Base-by-base conservation (phyloP, 805 yeast genomes). In the Yamadazyma olivae region DNA sequence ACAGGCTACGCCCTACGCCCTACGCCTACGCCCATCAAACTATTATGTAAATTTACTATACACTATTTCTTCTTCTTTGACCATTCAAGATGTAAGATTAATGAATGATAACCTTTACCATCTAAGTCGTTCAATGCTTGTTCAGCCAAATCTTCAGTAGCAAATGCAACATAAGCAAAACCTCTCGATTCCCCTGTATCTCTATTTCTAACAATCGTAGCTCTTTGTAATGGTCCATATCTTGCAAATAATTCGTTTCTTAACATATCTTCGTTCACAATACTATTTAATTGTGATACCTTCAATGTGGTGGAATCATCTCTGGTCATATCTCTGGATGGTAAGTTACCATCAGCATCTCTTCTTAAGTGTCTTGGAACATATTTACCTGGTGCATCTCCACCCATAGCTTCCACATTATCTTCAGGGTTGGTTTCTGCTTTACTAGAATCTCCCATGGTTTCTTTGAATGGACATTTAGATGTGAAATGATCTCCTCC, bases 181-280 rank as follows among this genome's bases (percentile, higher is more conserved):
- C 99, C 99, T 68, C 88, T 84, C 30, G 96, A 85, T 63, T 82
- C 83, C 47, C 95, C 93, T 18, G 98, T 93, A 53, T 85, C 95
- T 68, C 88, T 83, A 68, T 89, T 86, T 70, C 86, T 84, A 41
- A 89, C 89, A 40, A 93, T 73, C 45, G 83, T 83, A 48, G 84
- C 85, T 67, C 96, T 83, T 53, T 76, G 77, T 48, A 76, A 69
- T 41, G 69, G 77, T 52, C 79, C 95, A 70, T 71, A 82, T 59
- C 68, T 76, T 45, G 71, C 77, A 53, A 82, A 73, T 53, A 93
- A 77, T 57, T 82, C 82, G 50, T 67, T 69, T 55, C 90, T 78
- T 51, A 93, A 67, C 66, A 80, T 81, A 46, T 78, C 83, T 62
- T 93, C 98, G 54, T 79, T 80, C 40, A 89, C 91, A 51, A 77